These are phyloP conservation scores for Carallia brachiata DNA, from an alignment of 345 rosid genomes.

Conservation along the genomic window DNA sequence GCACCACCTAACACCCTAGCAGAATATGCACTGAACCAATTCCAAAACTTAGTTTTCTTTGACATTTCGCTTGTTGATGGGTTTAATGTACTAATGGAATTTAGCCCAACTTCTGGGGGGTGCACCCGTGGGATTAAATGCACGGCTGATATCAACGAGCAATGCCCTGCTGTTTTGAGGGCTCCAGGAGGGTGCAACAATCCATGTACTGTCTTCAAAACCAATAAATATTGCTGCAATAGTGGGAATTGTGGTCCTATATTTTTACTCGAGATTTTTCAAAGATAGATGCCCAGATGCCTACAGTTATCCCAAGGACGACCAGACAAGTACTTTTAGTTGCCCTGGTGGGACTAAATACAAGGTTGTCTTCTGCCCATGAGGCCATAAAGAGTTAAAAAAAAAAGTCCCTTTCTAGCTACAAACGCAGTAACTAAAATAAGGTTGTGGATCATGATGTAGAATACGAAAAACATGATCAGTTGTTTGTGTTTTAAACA, in stretches of 20 bases:
- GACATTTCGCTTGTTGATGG: conserved; percentile 17
- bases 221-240: conserved; percentile 15
- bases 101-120: conserved; percentile 3
- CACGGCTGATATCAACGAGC: background rate
- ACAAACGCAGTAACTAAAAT: no score
- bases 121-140: background rate
- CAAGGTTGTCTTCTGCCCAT: conserved; percentile 21
- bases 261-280: conserved; percentile 7
- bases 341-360: conserved; percentile 22
- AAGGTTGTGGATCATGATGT: no score
- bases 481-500: no score
- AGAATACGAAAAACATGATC: no score
- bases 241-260: conserved; percentile 13
- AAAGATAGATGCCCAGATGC: conserved; percentile 18
- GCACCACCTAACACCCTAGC: conserved; percentile 2
- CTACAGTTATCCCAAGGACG: conserved; percentile 23
- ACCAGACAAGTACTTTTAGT: conserved; percentile 10
- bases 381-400: background rate
- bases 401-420: background rate
- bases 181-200: conserved; percentile 13
- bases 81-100: conserved; percentile 28
- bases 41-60: background rate
- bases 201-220: conserved; percentile 19
- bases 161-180: conserved; percentile 13
- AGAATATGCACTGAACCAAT: conserved; percentile 2